Base-by-base conservation (phyloP, 192 early-diverging fungal genomes). In the Linnemannia exigua region DNA sequence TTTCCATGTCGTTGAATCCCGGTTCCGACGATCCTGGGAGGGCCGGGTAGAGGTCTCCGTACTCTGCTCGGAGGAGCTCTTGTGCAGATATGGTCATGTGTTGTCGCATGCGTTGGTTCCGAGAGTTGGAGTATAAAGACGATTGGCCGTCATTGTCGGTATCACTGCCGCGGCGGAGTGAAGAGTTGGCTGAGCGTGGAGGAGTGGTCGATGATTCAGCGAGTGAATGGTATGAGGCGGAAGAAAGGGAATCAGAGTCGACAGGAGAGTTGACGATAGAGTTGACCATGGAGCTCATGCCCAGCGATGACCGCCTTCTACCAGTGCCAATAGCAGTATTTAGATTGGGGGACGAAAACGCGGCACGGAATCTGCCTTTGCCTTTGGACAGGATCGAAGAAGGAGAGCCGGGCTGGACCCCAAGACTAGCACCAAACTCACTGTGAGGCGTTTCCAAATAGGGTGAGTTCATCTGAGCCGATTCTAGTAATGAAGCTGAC, bases 271-370 rank as follows among this genome's bases (percentile, higher is more conserved):
- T 28, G 19, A 79, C 77, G 0, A 79, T 71, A 20, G 83, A 76
- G 48, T 63, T 86, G 46, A 86, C 44, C 37, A 79, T 66, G 3
- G 78, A 86, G 14, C 44, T 86, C 19, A 85, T 51, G 1, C 72
- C 82, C 20, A 79, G 70, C 1, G 83, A 86, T 3, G 83, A 86
- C 31, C 68, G 58, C 20, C 77, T 37, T 16, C 77, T 77, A n/a
- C 25, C 58, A 31, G 25, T 63, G 28, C 58, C 58, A 12, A n/a
- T 25, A 12, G 58, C 58, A 63, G 50, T 41, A 44, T 22, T 41
- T 41, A 85, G 36, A 37, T 71, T 85, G 2, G 82, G 82, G 15
- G 82, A 76, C 20, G 83, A 86, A 47, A 80, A 79, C 15, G 83
- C 79, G 58, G 52, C 35, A 8, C 78, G 77, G 78, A 86, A 76